Evolutionary conservation across 768 basidiomycete species (phyloP).

Genomic region (Boletus subcaerulescens): DNA sequence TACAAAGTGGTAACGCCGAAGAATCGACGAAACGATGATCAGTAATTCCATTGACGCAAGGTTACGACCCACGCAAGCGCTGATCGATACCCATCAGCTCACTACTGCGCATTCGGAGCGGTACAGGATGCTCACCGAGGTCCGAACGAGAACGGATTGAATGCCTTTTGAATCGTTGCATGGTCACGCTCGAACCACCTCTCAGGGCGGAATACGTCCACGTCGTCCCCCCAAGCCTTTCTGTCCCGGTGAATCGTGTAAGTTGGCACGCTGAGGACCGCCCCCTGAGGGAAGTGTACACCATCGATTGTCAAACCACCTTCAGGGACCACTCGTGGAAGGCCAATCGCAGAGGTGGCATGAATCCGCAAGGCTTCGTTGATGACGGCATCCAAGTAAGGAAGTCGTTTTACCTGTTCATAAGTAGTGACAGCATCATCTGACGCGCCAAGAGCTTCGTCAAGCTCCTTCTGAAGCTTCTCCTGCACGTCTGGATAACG

Average conservation of each 20-base stretch:
- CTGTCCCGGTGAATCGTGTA: constrained; percentile 79
- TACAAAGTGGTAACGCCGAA: constrained; percentile 73
- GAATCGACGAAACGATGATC: constrained; percentile 77
- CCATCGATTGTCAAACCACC: constrained; percentile 60
- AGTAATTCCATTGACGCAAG: constrained; percentile 76
- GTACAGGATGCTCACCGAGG: constrained; percentile 51
- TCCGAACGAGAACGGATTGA: constrained; percentile 85
- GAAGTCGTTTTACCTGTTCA: constrained; percentile 68
- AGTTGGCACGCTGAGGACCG: constrained; percentile 75
- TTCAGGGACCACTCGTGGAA: constrained; percentile 75
- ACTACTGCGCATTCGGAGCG: not conserved
- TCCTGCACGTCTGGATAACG: constrained; percentile 58
- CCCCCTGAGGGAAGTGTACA: constrained; percentile 68
- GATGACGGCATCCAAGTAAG: constrained; percentile 85
- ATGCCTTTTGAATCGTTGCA: constrained; percentile 60
- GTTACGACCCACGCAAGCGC: constrained; percentile 84
- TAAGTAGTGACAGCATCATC: constrained; percentile 60
- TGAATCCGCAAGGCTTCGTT: constrained; percentile 84
- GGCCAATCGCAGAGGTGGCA: constrained; percentile 79
- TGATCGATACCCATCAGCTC: constrained; percentile 24
- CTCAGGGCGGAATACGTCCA: constrained; percentile 73
- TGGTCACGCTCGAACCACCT: constrained; percentile 78
- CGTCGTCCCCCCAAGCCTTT: constrained; percentile 75
- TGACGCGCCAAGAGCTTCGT: constrained; percentile 52
- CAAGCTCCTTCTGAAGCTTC: constrained; percentile 77